Evolutionary conservation across 805 yeast genomes (phyloP).

Genomic region (Myxozyma vanderwaltii): DNA sequence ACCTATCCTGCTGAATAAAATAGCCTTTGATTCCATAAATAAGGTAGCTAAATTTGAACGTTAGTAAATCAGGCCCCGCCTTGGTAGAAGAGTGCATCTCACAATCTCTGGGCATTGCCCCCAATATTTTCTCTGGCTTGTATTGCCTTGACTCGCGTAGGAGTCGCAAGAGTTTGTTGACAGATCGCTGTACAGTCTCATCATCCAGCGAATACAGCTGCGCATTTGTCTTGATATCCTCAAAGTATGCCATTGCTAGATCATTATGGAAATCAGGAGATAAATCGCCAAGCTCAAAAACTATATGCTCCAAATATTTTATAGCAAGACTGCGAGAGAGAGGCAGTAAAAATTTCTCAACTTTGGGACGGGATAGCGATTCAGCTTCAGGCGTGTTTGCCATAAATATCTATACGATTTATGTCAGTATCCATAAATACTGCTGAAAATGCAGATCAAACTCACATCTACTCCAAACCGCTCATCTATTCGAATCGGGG

Average conservation of each 20-base stretch:
- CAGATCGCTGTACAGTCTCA: constrained; percentile 26
- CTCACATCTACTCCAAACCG: constrained; percentile 44
- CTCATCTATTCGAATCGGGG: constrained; percentile 50
- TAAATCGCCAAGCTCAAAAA: constrained; percentile 47
- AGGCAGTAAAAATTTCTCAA: constrained; percentile 54
- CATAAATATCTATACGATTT: constrained; percentile 54
- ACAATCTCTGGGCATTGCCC: constrained; percentile 37
- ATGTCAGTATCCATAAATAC: neutral
- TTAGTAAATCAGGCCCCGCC: neutral
- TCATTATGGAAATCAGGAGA: constrained; percentile 48
- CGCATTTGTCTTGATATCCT: constrained; percentile 36
- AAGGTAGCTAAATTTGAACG: constrained; percentile 3
- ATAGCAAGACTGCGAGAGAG: constrained; percentile 43
- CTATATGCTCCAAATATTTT: constrained; percentile 56
- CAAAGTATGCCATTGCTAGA: constrained; percentile 51
- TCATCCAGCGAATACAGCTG: constrained; percentile 26
- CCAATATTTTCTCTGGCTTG: constrained; percentile 46
- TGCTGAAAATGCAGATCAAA: neutral
- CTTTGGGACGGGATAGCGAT: constrained; percentile 54
- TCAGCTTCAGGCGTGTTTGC: constrained; percentile 64
- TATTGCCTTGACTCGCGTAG: constrained; percentile 44
- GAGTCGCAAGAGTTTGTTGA: constrained; percentile 44
- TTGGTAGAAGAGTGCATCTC: constrained; percentile 19
- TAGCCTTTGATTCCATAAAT: constrained; percentile 52
- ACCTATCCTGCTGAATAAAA: constrained; percentile 59